A percentile compares a stretch with the other conserved stretches of the same genome.
Conservation (phyloP, 2,329 filamentous ascomycete species). For the Pseudogymnoascus sp. region DNA sequence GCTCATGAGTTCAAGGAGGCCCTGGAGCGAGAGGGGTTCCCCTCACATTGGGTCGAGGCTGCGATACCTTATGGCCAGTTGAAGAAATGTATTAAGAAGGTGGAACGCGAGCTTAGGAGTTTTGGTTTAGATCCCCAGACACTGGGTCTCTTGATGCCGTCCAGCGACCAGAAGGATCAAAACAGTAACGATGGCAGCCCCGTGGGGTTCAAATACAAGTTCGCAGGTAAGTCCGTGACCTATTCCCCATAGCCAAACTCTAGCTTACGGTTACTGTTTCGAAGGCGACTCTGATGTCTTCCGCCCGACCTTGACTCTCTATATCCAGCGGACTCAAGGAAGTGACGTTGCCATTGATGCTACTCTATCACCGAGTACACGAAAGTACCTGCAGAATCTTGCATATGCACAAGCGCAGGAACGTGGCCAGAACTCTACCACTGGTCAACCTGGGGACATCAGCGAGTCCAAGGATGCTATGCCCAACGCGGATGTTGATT, state of each 20-base stretch:
- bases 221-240: constrained; percentile 38
- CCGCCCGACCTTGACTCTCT: constrained; percentile 62
- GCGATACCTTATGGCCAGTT: constrained; percentile 79
- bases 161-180: constrained; percentile 1
- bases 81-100: constrained; percentile 82
- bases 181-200: constrained; percentile 25
- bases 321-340: constrained; percentile 59
- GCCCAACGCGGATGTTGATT: not conserved
- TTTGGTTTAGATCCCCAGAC: constrained; percentile 68
- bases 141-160: constrained; percentile 52
- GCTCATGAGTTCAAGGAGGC: constrained; percentile 68
- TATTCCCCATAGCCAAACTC: not conserved
- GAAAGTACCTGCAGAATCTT: constrained; percentile 50
- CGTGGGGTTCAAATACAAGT: constrained; percentile 46
- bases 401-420: not conserved
- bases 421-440: not conserved
- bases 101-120: constrained; percentile 61
- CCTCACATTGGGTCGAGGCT: constrained; percentile 61
- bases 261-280: not conserved
- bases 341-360: constrained; percentile 54
- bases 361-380: constrained; percentile 49
- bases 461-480: not conserved
- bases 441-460: not conserved
- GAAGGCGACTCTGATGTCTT: constrained; percentile 41
- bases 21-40: constrained; percentile 66